Percentiles rank a stretch among this genome's conserved stretches.
These are phyloP conservation scores for Pisolithus thermaeus DNA, from an alignment of 1,284 basidiomycete genomes.

Conservation along the genomic window DNA sequence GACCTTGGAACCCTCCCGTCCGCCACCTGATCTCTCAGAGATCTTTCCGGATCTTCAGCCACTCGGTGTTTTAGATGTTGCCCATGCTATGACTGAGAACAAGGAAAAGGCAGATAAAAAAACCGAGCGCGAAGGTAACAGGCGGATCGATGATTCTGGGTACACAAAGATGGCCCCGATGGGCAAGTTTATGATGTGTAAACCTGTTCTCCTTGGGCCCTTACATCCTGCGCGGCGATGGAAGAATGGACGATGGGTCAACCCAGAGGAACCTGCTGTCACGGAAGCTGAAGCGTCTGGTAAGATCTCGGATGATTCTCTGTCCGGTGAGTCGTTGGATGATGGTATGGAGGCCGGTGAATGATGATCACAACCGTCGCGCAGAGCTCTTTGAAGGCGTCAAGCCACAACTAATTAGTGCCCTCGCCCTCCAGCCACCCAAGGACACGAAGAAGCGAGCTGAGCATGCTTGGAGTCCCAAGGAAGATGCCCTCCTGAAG, in stretches of 20 bases:
- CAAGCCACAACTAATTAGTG: constrained; percentile 27
- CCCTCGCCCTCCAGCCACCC: constrained; percentile 26
- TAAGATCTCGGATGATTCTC: constrained; percentile 41
- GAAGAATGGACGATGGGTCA: constrained; percentile 55
- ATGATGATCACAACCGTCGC: constrained; percentile 1
- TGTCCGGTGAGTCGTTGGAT: constrained; percentile 36
- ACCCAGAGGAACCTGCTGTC: constrained; percentile 51
- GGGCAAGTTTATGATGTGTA: constrained; percentile 59
- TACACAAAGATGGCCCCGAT: constrained; percentile 60
- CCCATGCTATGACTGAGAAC: constrained; percentile 29
- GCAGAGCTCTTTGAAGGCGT: constrained; percentile 51
- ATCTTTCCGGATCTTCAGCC: constrained; percentile 64
- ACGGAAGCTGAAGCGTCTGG: constrained; percentile 29
- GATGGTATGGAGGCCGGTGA: not conserved
- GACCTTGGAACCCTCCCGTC: constrained; percentile 26
- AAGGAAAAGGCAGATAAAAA: constrained; percentile 55
- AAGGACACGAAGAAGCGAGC: constrained; percentile 44
- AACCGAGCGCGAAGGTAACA: constrained; percentile 62
- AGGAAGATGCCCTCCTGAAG: constrained; percentile 76
- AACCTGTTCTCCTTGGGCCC: constrained; percentile 64
- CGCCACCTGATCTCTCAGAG: constrained; percentile 45
- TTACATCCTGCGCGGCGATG: constrained; percentile 64
- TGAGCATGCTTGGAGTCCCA: constrained; percentile 69
- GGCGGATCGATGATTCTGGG: constrained; percentile 60
- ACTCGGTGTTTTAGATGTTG: constrained; percentile 46